Conservation (phyloP, 495 filamentous ascomycete species). For the Annulohypoxylon nitens region DNA sequence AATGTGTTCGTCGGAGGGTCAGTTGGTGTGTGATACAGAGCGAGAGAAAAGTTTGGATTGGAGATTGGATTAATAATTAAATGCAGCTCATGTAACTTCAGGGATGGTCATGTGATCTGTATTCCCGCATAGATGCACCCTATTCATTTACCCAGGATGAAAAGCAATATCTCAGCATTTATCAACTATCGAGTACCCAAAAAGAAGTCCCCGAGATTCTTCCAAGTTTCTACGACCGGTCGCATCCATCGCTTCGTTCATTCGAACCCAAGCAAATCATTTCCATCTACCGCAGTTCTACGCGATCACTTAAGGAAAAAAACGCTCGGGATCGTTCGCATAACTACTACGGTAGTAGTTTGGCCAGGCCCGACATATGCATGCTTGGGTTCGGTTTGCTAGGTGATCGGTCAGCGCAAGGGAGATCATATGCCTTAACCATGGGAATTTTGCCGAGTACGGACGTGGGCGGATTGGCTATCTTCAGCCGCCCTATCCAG, state of each 20-base stretch:
- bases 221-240: background rate
- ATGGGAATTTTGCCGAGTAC: slow-evolving; percentile 23
- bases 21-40: background rate
- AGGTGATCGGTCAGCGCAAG: slow-evolving; percentile 25
- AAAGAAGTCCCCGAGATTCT: background rate
- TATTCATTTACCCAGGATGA: background rate
- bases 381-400: slow-evolving; percentile 29
- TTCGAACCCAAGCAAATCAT: slow-evolving; percentile 13
- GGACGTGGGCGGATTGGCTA: slow-evolving; percentile 34
- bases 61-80: background rate
- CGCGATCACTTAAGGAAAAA: background rate
- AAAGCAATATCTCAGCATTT: background rate
- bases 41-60: background rate
- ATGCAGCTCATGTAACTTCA: slow-evolving; percentile 3
- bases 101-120: slow-evolving; percentile 1
- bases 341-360: background rate
- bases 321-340: slow-evolving; percentile 18
- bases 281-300: slow-evolving; percentile 1
- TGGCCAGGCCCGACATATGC: slow-evolving; percentile 32
- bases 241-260: background rate
- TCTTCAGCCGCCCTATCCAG: slow-evolving; percentile 24
- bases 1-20: background rate
- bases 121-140: background rate
- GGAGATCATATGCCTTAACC: slow-evolving; percentile 28
- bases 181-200: background rate